Percentiles rank a stretch among this genome's conserved stretches.
Conservation (phyloP, 1,284 basidiomycete genomes). For the Moniliophthora roreri region DNA sequence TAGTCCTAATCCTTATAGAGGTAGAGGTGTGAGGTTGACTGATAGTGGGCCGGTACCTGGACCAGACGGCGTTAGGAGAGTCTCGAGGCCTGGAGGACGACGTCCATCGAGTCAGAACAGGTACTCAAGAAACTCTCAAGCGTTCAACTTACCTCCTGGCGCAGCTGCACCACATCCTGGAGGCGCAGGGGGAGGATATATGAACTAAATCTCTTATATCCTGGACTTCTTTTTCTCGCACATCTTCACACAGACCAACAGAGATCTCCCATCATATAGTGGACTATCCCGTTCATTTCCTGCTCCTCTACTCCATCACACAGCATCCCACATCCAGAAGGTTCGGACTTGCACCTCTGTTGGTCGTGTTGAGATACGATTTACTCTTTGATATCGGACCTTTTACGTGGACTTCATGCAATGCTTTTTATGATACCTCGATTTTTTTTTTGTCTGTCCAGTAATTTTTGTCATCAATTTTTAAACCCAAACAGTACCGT, state of each 20-base stretch:
- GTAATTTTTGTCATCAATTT: not conserved
- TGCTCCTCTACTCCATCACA: not conserved
- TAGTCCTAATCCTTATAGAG: not conserved
- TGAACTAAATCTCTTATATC: not conserved
- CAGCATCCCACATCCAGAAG: no score
- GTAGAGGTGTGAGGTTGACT: slow-evolving; percentile 70
- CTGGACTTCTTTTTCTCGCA: not conserved
- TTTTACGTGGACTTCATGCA: not conserved
- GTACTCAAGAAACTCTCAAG: slow-evolving; percentile 63
- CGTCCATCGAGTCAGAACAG: slow-evolving; percentile 68
- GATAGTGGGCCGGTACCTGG: slow-evolving; percentile 81
- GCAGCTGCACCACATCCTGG: slow-evolving; percentile 65
- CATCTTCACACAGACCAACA: not conserved
- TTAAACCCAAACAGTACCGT: slow-evolving; percentile 1
- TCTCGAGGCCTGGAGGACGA: slow-evolving; percentile 52
- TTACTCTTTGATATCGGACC: not conserved
- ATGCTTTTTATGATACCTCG: slow-evolving; percentile 4
- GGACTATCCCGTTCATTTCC: not conserved
- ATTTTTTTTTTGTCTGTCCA: not conserved
- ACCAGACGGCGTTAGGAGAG: slow-evolving; percentile 72
- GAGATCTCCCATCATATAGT: not conserved
- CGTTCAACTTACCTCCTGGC: slow-evolving; percentile 64
- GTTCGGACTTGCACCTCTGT: not conserved
- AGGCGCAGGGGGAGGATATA: slow-evolving; percentile 27
- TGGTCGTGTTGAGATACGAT: not conserved